Evolutionary conservation across 2,329 filamentous ascomycete species (phyloP), one percentile per base, ranked within the genome.

Genomic region (Beauveria sp.): DNA sequence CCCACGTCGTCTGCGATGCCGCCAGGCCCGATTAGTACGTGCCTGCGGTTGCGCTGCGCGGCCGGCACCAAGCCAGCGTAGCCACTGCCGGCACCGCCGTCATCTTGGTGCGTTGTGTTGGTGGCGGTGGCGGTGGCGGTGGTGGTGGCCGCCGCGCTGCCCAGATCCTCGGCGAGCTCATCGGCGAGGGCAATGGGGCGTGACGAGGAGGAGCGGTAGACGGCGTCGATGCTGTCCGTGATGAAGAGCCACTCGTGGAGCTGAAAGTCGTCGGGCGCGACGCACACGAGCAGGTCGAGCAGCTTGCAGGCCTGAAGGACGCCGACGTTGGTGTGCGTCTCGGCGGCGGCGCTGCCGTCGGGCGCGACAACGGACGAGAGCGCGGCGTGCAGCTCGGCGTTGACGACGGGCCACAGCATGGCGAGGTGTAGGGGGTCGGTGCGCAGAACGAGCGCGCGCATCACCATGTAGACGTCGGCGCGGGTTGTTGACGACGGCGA

Each of bases 191-290:
- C 91, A 3, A 89, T 78, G 1, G 91, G 83, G 63, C 86, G 82
- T 75, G 87, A 88, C 57, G 80, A 78, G 16, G 85, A 76, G 0
- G 91, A 87, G 14, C 90, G 86, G 74, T 99, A 96, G 40, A 99
- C 90, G 1, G 95, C 93, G 69, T 99, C 95, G 65, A 97, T 93
- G 16, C 93, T 98, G 74, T 99, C 95, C 1, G 92, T 96, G 60
- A 99, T 87, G 73, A 96, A 99, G 4, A 98, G 84, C 95, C 95
- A 99, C 77, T 97, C 91, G 69, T 96, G 89, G n/a, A 98, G 83
- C 73, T 98, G 95, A 75, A 98, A 99, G 72, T 99, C 95, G 67
- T 99, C 95, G 0, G 93, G 93, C 5, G 90, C 88, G 8, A 93
- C 80, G 49, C 91, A 87, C 16, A 98, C 83, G n/a, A 99, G 80